A percentile compares a stretch with the other conserved stretches of the same genome.
These are phyloP conservation scores for Cladophialophora carrionii DNA, from an alignment of 2,329 filamentous ascomycete species.

Conservation along the genomic window DNA sequence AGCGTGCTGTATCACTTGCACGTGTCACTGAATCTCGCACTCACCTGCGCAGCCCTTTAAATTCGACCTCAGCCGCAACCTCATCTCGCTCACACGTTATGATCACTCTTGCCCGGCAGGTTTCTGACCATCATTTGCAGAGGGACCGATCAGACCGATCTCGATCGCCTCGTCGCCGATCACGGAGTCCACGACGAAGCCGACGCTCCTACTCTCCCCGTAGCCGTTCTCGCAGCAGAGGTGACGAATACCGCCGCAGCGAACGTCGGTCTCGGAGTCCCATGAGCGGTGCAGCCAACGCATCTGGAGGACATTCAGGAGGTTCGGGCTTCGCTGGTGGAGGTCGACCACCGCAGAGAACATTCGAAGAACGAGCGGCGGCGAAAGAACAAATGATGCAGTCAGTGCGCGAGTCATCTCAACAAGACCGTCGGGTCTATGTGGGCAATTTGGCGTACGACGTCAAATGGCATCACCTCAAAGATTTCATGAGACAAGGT, in stretches of 20 bases:
- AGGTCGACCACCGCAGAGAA: conserved; percentile 67
- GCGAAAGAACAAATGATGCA: conserved; percentile 96
- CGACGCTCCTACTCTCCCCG: conserved; percentile 79
- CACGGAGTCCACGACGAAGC: conserved; percentile 76
- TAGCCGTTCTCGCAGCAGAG: conserved; percentile 74
- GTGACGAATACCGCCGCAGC: conserved; percentile 73
- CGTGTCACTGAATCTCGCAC: conserved; percentile 26
- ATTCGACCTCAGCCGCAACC: conserved; percentile 32
- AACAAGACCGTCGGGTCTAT: conserved; percentile 99
- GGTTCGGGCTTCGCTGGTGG: conserved; percentile 57
- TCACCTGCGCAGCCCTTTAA: conserved; percentile 26
- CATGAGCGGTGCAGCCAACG: conserved; percentile 70
- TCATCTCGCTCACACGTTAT: conserved; percentile 26
- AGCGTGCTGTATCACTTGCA: conserved; percentile 24
- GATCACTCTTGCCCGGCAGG: conserved; percentile 22
- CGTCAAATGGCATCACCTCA: conserved; percentile 99
- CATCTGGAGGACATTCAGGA: conserved; percentile 69
- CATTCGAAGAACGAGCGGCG: conserved; percentile 78
- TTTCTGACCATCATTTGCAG: conserved; percentile 55
- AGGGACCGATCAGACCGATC: conserved; percentile 81
- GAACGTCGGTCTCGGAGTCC: conserved; percentile 81
- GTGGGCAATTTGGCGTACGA: conserved; percentile 99
- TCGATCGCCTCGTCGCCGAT: conserved; percentile 68
- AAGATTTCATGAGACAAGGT: conserved; percentile 99
- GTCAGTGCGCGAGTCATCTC: conserved; percentile 88